phyloP scores from a whole-genome alignment of 2,329 filamentous ascomycete species.

The Penicillium olsonii region DNA sequence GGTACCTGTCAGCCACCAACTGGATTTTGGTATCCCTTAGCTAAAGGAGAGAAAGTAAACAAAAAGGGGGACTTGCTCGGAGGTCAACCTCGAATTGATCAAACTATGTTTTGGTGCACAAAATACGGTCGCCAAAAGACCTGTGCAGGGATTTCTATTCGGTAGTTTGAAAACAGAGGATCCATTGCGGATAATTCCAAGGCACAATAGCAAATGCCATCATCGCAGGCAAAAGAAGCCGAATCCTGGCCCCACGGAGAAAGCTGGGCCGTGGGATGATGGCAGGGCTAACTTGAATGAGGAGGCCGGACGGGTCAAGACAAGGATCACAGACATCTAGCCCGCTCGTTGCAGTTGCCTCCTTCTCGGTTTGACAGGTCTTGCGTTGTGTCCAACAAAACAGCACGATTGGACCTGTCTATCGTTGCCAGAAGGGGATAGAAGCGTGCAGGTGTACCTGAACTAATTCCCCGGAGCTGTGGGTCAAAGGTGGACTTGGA shows the following conservation, averaged over 20 bases:
- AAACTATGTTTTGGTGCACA: neutral
- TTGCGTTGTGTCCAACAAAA: neutral
- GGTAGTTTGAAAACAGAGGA: neutral
- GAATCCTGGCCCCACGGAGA: neutral
- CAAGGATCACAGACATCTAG: neutral
- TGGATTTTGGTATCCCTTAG: neutral
- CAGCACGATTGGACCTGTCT: conserved; percentile 2
- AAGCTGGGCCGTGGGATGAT: neutral
- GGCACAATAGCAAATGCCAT: neutral
- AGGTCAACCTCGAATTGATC: neutral
- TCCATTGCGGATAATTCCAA: neutral
- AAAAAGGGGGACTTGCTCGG: neutral
- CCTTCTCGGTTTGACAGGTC: conserved; percentile 12
- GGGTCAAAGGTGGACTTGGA: conserved; percentile 3
- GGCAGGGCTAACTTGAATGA: neutral
- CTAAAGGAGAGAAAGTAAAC: neutral
- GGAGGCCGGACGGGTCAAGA: neutral
- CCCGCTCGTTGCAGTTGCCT: neutral
- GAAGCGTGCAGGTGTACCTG: conserved; percentile 9
- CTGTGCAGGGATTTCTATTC: neutral
- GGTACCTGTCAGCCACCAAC: neutral
- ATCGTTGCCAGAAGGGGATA: conserved; percentile 13
- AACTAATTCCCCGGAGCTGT: conserved; percentile 11
- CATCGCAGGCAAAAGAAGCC: neutral
- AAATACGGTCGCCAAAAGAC: neutral